Percentiles rank a stretch among this genome's conserved stretches.
phyloP scores from a whole-genome alignment of 2,329 filamentous ascomycete genomes.

The Pleoardoris graminearum region DNA sequence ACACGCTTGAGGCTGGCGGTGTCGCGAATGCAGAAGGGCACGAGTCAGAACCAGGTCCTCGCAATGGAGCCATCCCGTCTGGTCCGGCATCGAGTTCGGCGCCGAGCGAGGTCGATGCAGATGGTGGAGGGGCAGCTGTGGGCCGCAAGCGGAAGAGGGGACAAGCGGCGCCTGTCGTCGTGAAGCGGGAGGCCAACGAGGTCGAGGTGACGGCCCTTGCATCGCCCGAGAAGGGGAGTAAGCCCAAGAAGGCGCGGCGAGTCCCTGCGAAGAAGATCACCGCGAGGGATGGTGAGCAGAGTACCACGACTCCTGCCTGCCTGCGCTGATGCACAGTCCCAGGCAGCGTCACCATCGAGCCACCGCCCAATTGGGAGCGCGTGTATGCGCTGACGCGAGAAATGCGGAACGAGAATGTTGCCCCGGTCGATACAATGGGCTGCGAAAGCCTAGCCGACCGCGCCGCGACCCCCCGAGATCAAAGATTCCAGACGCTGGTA shows the following conservation, averaged over 20 bases:
- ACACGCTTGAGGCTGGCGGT: conserved; percentile 19
- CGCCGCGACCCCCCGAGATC: conserved; percentile 55
- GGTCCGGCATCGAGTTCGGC: conserved; percentile 41
- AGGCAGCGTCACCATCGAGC: conserved; percentile 52
- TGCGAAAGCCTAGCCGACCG: conserved; percentile 75
- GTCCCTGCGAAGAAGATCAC: conserved; percentile 41
- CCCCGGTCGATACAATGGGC: conserved; percentile 96
- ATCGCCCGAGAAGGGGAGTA: conserved; percentile 29
- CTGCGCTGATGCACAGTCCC: not conserved
- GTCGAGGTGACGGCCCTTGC: conserved; percentile 19
- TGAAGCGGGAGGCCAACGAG: conserved; percentile 36
- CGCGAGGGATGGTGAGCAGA: conserved; percentile 18
- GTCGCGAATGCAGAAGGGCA: conserved; percentile 13
- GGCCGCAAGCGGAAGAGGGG: conserved; percentile 55
- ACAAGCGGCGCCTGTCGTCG: conserved; percentile 33
- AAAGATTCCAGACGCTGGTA: conserved; percentile 83
- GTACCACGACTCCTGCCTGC: not conserved
- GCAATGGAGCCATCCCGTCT: conserved; percentile 16
- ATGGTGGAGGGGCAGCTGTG: conserved; percentile 19
- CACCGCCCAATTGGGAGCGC: conserved; percentile 80
- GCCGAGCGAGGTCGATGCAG: conserved; percentile 30
- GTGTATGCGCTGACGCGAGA: conserved; percentile 76
- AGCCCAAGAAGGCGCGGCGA: conserved; percentile 43
- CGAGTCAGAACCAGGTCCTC: conserved; percentile 18
- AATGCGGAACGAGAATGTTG: conserved; percentile 73